A percentile compares a stretch with the other conserved stretches of the same genome.
Conservation (phyloP, 148 eudicot genomes). For the Rhododendron henanense region DNA sequence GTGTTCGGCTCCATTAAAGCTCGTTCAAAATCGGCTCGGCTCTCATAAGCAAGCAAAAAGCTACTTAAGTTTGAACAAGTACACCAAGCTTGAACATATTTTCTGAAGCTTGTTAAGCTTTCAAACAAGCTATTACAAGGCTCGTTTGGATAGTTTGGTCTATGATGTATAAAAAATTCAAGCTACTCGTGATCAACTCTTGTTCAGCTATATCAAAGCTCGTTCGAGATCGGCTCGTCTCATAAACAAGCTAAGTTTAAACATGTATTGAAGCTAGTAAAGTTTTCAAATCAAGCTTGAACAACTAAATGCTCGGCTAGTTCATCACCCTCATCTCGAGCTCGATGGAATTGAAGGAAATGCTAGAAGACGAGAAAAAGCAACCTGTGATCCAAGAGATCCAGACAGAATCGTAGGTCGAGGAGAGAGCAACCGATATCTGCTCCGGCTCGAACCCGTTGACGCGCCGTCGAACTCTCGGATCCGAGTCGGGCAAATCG, state of each 20-base stretch:
- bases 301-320: not conserved
- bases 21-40: not conserved
- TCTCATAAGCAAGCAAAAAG: not conserved
- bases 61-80: too few relatives aligned
- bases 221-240: not conserved
- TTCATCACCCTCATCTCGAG: not conserved
- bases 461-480: constrained; percentile 60
- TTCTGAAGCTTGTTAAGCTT: too few relatives aligned
- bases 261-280: not conserved
- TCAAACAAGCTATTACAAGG: too few relatives aligned
- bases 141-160: too few relatives aligned
- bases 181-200: too few relatives aligned
- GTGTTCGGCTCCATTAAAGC: not conserved
- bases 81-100: not conserved
- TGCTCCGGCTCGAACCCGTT: constrained; percentile 80
- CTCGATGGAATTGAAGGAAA: not conserved
- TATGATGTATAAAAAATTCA: too few relatives aligned
- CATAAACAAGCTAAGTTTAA: too few relatives aligned
- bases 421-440: constrained; percentile 73
- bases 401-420: constrained; percentile 74
- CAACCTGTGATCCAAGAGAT: constrained; percentile 96
- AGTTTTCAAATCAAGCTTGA: not conserved
- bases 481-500: constrained; percentile 82
- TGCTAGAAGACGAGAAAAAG: not conserved
- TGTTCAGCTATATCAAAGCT: too few relatives aligned